Base-by-base conservation (phyloP, 495 filamentous ascomycete species). In the Pyrenula massariospora region DNA sequence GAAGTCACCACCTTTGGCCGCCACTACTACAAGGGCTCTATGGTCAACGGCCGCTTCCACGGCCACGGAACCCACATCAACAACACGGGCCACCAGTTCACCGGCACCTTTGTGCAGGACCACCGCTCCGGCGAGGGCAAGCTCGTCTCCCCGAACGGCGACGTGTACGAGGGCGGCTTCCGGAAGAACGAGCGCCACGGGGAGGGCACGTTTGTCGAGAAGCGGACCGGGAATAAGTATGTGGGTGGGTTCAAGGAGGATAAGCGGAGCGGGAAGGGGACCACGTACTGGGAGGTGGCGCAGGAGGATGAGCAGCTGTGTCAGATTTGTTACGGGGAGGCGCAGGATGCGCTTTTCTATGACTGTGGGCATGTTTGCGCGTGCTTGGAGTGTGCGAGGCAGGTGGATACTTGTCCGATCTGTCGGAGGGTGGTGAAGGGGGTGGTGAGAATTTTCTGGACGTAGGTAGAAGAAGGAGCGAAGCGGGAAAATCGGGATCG, bases 361-460 rank as follows among this genome's bases (percentile, higher is more conserved):
- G 81, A 84, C 60, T 87, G 84, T 59, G 84, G 84, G 0, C 84
- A 87, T 62, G 77, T 87, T 48, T 78, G 78, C 53, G 79, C 83
- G 1, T 87, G 84, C 57, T 69, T 82, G 57, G 73, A 72, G 21
- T 87, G 84, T 59, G 83, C 84, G 25, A 75, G 73, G 52, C 75
- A 77, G 62, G 74, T 87, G n/a, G 80, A 83, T 25, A 68, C 72
- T 48, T 87, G 84, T 62, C 83, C 84, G 50, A 78, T 86, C 54
- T 87, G 84, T 60, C 74, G 83, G 58, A 79, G 77, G 70, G 72
- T 67, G 55, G 80, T 86, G 50, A 65, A 76, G 60, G 77, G 64
- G 52, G 77, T 81, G 42, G 75, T 84, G 56, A 82, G 80, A 70
- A 73, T 85, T 52, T 84, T 75, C 62, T 66, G 68, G 57, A 78